Conservation (phyloP, 495 filamentous ascomycete species). For the Neurospora discreta region DNA sequence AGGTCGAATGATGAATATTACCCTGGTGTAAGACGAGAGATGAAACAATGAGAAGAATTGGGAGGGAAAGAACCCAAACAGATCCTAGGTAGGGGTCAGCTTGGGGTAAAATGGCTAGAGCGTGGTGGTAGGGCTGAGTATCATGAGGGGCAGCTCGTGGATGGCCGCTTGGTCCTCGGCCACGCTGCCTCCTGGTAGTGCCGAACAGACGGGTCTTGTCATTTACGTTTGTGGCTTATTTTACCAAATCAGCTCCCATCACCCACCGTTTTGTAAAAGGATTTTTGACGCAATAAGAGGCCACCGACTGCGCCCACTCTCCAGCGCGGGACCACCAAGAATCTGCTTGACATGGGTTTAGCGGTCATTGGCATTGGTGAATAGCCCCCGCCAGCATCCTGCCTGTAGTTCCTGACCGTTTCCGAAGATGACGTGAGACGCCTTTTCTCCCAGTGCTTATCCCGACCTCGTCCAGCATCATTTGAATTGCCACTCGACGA, state of each 20-base stretch:
- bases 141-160: neutral
- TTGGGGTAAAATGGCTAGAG: neutral
- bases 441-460: neutral
- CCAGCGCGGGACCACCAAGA: neutral
- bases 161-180: neutral
- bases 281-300: neutral
- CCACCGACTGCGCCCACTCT: neutral
- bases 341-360: neutral
- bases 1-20: neutral
- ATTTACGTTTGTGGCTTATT: neutral
- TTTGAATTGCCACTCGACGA: neutral
- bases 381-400: slow-evolving; percentile 1
- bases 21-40: neutral
- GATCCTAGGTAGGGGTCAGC: slow-evolving; percentile 4
- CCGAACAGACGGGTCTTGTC: neutral
- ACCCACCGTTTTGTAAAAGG: neutral
- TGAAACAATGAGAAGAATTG: neutral
- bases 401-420: neutral
- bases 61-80: neutral
- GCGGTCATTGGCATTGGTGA: neutral
- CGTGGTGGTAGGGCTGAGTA: neutral
- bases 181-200: neutral
- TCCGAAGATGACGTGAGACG: slow-evolving; percentile 8
- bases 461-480: neutral
- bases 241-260: neutral